Conservation (phyloP, 306 rosid genomes). For the Canavalia ensiformis region DNA sequence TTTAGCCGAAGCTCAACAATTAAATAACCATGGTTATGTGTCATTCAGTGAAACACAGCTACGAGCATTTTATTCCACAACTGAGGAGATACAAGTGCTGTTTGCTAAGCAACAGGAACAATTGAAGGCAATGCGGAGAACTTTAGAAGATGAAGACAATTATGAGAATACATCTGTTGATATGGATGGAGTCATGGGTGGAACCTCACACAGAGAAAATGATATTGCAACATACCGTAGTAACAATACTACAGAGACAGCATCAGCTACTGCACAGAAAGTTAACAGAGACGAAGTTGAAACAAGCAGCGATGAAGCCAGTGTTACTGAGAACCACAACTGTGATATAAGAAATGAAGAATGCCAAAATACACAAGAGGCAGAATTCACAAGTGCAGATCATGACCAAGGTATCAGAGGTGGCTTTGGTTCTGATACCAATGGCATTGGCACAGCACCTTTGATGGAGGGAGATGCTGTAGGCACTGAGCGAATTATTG, state of each 20-base stretch:
- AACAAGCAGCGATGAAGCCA: slow-evolving; percentile 75
- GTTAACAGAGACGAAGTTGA: slow-evolving; percentile 57
- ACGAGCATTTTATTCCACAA: slow-evolving; percentile 92
- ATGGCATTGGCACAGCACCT: slow-evolving; percentile 59
- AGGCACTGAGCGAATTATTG: slow-evolving; percentile 74
- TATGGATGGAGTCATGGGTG: slow-evolving; percentile 60
- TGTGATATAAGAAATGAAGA: slow-evolving; percentile 77
- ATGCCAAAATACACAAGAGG: slow-evolving; percentile 81
- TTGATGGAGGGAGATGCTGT: slow-evolving; percentile 67
- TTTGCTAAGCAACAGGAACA: slow-evolving; percentile 95
- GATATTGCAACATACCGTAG: slow-evolving; percentile 50
- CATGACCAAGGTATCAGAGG: slow-evolving; percentile 64
- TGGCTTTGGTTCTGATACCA: slow-evolving; percentile 81
- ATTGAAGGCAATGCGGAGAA: slow-evolving; percentile 88
- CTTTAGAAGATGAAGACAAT: slow-evolving; percentile 93
- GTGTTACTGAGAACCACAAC: slow-evolving; percentile 85
- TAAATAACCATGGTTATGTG: slow-evolving; percentile 17
- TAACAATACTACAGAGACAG: slow-evolving; percentile 57
- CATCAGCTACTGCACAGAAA: slow-evolving; percentile 66
- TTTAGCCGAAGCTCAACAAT: slow-evolving; percentile 43
- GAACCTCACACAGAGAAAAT: slow-evolving; percentile 51
- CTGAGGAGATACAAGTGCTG: slow-evolving; percentile 84
- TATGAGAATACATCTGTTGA: slow-evolving; percentile 82
- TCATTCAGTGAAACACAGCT: slow-evolving; percentile 87
- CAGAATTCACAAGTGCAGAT: slow-evolving; percentile 79